Percentiles rank a stretch among this genome's conserved stretches.
Evolutionary conservation across 208 protist genomes (phyloP).

Genomic region (Leishmania guyanensis): DNA sequence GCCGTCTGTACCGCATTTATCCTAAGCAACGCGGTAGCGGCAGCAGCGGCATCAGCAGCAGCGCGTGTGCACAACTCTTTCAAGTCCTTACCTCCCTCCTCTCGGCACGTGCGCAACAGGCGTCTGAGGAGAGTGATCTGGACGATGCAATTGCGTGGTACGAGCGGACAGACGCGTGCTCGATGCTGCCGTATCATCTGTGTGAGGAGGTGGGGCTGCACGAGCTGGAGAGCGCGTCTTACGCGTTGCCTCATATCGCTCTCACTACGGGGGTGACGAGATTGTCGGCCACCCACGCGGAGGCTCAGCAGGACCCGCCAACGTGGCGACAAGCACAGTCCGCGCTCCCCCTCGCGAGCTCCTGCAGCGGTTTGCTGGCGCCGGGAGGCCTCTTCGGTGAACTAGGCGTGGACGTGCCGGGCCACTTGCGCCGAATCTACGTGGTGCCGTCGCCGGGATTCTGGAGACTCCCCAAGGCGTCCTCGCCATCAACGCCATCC

Average conservation of each 20-base stretch:
- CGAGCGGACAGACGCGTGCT: not conserved
- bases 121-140: constrained; percentile 1
- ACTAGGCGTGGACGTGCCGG: not conserved
- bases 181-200: constrained; percentile 13
- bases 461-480: constrained; percentile 11
- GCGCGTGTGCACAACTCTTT: not conserved
- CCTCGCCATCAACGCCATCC: not conserved
- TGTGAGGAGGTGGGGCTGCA: constrained; percentile 6
- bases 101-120: not conserved
- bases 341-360: not conserved
- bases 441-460: constrained; percentile 17
- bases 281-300: no score
- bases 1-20: constrained; percentile 21
- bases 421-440: constrained; percentile 14
- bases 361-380: not conserved
- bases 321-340: not conserved
- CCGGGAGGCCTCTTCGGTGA: not conserved
- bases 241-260: not conserved
- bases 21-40: not conserved
- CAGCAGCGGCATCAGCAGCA: not conserved
- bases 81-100: not conserved
- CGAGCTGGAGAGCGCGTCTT: not conserved
- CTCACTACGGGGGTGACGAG: not conserved
- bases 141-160: constrained; percentile 17
- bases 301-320: not conserved